Percentiles rank a stretch among this genome's conserved stretches.
These are phyloP conservation scores for Pontederia crassipes DNA, from an alignment of 176 grass and related monocot species.

Conservation along the genomic window DNA sequence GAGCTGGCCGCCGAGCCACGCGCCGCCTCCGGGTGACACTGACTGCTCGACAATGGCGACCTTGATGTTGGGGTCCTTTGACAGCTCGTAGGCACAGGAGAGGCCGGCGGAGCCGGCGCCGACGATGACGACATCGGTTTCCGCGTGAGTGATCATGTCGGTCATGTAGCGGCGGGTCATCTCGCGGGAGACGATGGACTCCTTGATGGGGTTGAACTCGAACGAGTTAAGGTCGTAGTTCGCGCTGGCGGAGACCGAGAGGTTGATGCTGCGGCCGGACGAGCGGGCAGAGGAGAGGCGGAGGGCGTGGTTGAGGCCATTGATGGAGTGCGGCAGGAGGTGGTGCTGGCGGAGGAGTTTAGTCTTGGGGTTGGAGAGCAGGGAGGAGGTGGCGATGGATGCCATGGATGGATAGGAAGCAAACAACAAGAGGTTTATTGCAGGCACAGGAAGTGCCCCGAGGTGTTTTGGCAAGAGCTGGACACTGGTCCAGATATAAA, in stretches of 20 bases:
- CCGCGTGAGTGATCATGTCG: constrained; percentile 84
- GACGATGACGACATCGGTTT: constrained; percentile 79
- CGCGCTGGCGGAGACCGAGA: constrained; percentile 24
- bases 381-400: too few species aligned
- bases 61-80: constrained; percentile 59
- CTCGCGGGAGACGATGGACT: constrained; percentile 73
- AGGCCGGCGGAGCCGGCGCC: constrained; percentile 78
- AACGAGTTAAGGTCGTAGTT: constrained; percentile 58
- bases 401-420: too few species aligned
- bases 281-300: too few species aligned
- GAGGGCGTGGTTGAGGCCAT: too few species aligned
- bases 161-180: constrained; percentile 92
- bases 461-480: too few species aligned
- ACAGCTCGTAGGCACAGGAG: constrained; percentile 81
- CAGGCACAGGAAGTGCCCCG: too few species aligned
- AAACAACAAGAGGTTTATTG: too few species aligned
- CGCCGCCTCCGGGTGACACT: constrained; percentile 77
- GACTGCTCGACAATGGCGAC: constrained; percentile 77
- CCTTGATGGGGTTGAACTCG: constrained; percentile 70
- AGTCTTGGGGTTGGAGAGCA: too few species aligned
- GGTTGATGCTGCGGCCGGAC: too few species aligned
- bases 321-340: too few species aligned
- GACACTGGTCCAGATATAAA: too few species aligned
- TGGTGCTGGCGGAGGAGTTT: too few species aligned
- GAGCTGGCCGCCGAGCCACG: constrained; percentile 73